Base-by-base conservation (phyloP, 2,329 filamentous ascomycete genomes). In the Cytospora piceae region DNA sequence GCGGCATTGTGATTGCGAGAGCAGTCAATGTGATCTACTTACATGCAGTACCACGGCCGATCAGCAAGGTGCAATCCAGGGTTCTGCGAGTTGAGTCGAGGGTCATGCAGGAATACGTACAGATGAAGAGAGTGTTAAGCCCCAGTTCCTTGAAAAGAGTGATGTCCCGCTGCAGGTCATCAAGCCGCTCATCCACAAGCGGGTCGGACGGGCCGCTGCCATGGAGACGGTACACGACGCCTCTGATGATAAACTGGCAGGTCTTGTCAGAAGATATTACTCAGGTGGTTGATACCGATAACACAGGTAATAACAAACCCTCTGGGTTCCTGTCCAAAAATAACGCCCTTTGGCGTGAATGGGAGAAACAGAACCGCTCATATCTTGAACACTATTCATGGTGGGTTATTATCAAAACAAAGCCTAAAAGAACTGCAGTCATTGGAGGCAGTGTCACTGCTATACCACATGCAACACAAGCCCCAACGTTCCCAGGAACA, bases 311-410 rank as follows among this genome's bases (percentile, higher is more conserved):
- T 4, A 22, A 39, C 64, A 59, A 63, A 67, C 67, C 34, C 67
- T 27, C 27, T 53, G 57, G 46, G 34, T 39, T 22, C 54, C 64
- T 22, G 51, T 67, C 53, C 65, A 77, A 58, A 71, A 77, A 53
- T 72, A 77, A 31, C 71, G 82, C 5, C 70, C 75, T 31, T 29
- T 53, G 37, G 52, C n/a, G 32, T 57, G 27, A 39, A 67, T 59
- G 29, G 55, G 56, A 27, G 39, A n/a, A 4, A 46, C 32, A 24
- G 11, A 51, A 20, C 27, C 37, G 6, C 46, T 52, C 2, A 14
- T 24, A 4, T 46, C 39, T 17, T 37, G 53, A 8, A 52, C 24
- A 31, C 31, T 46, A 29, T 20, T 32, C 61, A 63, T 63, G 42
- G 15, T 57, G 46, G 12, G n/a, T 42, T 20, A n/a, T 49, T 12